Percentiles rank a stretch among this genome's conserved stretches.
These are phyloP conservation scores for Zalaria obscura DNA, from an alignment of 2,329 filamentous ascomycete species.

Conservation along the genomic window DNA sequence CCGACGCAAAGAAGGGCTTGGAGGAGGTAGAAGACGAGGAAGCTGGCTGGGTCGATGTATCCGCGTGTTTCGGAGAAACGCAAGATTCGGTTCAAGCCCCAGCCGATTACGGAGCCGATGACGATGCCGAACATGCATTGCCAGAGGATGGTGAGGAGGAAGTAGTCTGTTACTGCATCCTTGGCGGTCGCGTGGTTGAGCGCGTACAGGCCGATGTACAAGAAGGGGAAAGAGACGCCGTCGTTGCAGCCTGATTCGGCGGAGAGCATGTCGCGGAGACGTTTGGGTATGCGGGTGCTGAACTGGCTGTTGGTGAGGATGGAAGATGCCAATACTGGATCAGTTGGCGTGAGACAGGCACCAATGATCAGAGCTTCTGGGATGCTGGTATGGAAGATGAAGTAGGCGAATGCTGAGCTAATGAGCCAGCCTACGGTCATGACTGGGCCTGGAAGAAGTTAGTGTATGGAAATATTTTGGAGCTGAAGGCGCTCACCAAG, in stretches of 20 bases:
- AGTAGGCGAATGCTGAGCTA: constrained; percentile 30
- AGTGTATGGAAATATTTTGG: not conserved
- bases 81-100: constrained; percentile 31
- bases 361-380: constrained; percentile 36
- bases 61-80: constrained; percentile 29
- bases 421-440: constrained; percentile 37
- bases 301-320: constrained; percentile 41
- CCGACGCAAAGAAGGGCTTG: constrained; percentile 38
- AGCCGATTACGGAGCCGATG: constrained; percentile 34
- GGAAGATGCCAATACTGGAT: constrained; percentile 40
- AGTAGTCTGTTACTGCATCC: constrained; percentile 34
- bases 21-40: constrained; percentile 42
- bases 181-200: constrained; percentile 24
- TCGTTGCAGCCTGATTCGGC: constrained; percentile 44
- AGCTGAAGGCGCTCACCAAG: constrained; percentile 13
- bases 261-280: constrained; percentile 36
- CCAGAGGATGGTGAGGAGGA: constrained; percentile 40
- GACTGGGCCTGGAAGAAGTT: constrained; percentile 24
- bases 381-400: constrained; percentile 31
- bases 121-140: constrained; percentile 36
- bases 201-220: constrained; percentile 37
- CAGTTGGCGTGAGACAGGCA: constrained; percentile 42
- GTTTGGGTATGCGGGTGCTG: constrained; percentile 35
- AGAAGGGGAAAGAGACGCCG: constrained; percentile 40
- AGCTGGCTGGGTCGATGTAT: constrained; percentile 35